Evolutionary conservation across 2,329 filamentous ascomycete species (phyloP).

Genomic region (Botrytis galanthina): DNA sequence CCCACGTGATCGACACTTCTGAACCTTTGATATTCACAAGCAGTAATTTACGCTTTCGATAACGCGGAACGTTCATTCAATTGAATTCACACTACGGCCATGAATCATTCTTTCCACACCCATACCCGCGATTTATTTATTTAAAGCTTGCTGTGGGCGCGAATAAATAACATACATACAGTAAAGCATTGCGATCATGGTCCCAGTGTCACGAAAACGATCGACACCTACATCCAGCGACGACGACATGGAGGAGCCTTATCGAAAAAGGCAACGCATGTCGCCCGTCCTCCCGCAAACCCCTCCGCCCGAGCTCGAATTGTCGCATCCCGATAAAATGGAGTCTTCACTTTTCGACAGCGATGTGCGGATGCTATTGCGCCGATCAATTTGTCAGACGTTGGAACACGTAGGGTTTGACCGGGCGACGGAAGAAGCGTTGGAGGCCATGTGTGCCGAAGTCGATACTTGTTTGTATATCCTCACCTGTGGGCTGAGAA

Average conservation of each 20-base stretch:
- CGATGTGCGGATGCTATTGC: constrained; percentile 41
- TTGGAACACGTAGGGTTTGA: constrained; percentile 59
- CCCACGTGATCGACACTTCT: constrained; percentile 3
- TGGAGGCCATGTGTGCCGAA: constrained; percentile 56
- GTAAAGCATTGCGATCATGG: constrained; percentile 17
- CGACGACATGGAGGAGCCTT: constrained; percentile 32
- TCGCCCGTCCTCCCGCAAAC: constrained; percentile 29
- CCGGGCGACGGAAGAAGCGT: constrained; percentile 52
- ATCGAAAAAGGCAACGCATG: constrained; percentile 32
- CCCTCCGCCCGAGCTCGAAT: constrained; percentile 31
- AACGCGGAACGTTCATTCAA: not conserved
- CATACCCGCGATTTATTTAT: not conserved
- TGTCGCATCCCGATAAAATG: constrained; percentile 1
- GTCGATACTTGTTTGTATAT: constrained; percentile 55
- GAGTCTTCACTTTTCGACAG: constrained; percentile 33
- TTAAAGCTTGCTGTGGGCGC: not conserved
- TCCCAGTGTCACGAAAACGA: constrained; percentile 32
- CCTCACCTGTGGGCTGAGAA: not conserved
- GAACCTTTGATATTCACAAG: constrained; percentile 11
- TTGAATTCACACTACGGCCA: not conserved
- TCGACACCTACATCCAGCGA: constrained; percentile 32
- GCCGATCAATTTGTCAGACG: constrained; percentile 55
- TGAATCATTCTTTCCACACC: not conserved
- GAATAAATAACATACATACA: not conserved
- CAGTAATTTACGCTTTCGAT: not conserved